These are phyloP conservation scores for Leccinum variabile DNA, from an alignment of 1,284 basidiomycete species.

Conservation along the genomic window DNA sequence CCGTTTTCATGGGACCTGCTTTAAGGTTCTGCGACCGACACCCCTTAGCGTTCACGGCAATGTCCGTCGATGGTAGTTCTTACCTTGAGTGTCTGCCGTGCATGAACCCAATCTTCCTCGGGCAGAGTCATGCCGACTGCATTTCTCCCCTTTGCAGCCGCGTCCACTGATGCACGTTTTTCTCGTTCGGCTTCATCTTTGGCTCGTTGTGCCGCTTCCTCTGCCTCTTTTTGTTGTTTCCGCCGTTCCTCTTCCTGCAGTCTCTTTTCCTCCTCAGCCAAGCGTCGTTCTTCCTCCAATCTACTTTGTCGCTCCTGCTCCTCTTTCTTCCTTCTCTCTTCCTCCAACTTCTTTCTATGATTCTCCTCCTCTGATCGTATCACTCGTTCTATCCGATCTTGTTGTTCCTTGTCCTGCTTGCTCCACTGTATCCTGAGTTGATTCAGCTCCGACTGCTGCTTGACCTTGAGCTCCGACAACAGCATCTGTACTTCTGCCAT, in stretches of 20 bases:
- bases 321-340: constrained; percentile 47
- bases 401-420: too few species aligned
- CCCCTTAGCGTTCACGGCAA: constrained; percentile 28
- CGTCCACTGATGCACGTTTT: too few species aligned
- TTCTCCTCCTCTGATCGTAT: constrained; percentile 57
- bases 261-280: constrained; percentile 32
- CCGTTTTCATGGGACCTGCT: constrained; percentile 64
- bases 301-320: constrained; percentile 49
- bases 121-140: constrained; percentile 51
- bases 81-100: constrained; percentile 62
- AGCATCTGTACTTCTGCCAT: too few species aligned
- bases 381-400: too few species aligned
- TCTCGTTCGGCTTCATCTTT: constrained; percentile 14
- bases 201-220: constrained; percentile 39
- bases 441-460: too few species aligned
- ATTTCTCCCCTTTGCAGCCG: constrained; percentile 33
- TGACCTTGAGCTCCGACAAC: too few species aligned
- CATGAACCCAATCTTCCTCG: constrained; percentile 68
- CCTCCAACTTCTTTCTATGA: constrained; percentile 49
- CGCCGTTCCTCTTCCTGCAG: constrained; percentile 39
- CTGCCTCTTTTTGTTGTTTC: constrained; percentile 29
- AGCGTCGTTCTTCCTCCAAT: constrained; percentile 41
- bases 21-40: constrained; percentile 52
- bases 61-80: constrained; percentile 20
- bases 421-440: too few species aligned